Conservation (phyloP, 805 yeast genomes). For the Saitoella complicata region DNA sequence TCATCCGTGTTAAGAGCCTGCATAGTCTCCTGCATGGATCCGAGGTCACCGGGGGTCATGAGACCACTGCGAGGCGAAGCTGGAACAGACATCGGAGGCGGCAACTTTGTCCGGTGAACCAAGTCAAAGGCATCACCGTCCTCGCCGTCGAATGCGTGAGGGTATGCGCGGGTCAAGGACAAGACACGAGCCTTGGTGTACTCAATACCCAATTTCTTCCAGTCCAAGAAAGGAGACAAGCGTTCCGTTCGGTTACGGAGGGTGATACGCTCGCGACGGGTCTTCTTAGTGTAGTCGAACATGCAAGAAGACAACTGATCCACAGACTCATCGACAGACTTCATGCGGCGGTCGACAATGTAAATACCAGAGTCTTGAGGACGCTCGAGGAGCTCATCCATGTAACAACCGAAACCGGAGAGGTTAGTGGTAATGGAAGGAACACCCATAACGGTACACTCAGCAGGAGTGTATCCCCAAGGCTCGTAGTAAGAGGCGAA, state of each 20-base stretch:
- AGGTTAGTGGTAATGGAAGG: slow-evolving; percentile 93
- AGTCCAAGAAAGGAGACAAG: slow-evolving; percentile 77
- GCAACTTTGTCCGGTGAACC: slow-evolving; percentile 34
- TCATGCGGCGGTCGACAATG: slow-evolving; percentile 85
- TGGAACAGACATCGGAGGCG: slow-evolving; percentile 91
- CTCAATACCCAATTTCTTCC: slow-evolving; percentile 97
- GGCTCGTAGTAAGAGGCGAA: slow-evolving; percentile 98
- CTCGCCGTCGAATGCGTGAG: slow-evolving; percentile 43
- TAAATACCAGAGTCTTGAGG: slow-evolving; percentile 93
- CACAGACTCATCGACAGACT: slow-evolving; percentile 83
- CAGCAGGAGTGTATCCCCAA: slow-evolving; percentile 99
- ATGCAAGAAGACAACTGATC: slow-evolving; percentile 77
- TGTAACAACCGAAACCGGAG: slow-evolving; percentile 95
- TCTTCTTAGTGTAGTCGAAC: slow-evolving; percentile 76
- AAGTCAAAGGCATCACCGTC: slow-evolving; percentile 17
- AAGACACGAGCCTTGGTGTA: slow-evolving; percentile 87
- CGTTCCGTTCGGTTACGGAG: slow-evolving; percentile 96
- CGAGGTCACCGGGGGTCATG: slow-evolving; percentile 97
- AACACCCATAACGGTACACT: slow-evolving; percentile 98
- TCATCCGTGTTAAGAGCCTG: slow-evolving; percentile 59
- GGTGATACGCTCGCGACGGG: slow-evolving; percentile 92
- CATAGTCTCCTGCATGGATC: slow-evolving; percentile 82
- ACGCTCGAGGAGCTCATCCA: slow-evolving; percentile 93
- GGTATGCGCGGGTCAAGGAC: slow-evolving; percentile 85
- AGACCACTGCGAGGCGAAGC: slow-evolving; percentile 73